A percentile compares a stretch with the other conserved stretches of the same genome.
Conservation (phyloP, 805 yeast genomes). For the Cyberlindnera sargentensis region DNA sequence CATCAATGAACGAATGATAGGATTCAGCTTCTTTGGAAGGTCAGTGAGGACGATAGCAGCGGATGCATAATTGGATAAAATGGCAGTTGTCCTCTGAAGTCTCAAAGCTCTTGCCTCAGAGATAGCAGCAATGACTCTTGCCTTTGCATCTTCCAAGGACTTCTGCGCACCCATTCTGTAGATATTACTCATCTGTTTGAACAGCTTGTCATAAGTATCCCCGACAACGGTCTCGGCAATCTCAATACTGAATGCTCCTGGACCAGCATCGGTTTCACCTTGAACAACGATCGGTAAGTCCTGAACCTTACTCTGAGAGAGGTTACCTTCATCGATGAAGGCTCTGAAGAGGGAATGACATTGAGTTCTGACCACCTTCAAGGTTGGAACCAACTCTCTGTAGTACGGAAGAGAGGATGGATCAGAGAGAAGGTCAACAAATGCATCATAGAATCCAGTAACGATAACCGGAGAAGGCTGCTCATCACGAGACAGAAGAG, state of each 20-base stretch:
- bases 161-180: slow-evolving; percentile 64
- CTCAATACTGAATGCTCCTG: slow-evolving; percentile 80
- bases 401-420: slow-evolving; percentile 46
- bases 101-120: slow-evolving; percentile 56
- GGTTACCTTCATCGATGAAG: slow-evolving; percentile 68
- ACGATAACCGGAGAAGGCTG: slow-evolving; percentile 21
- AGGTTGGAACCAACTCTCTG: slow-evolving; percentile 80
- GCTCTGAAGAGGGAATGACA: slow-evolving; percentile 77
- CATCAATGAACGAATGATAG: slow-evolving; percentile 85
- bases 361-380: slow-evolving; percentile 79
- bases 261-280: slow-evolving; percentile 92
- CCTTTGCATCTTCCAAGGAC: slow-evolving; percentile 71
- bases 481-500: slow-evolving; percentile 14
- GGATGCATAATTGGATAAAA: slow-evolving; percentile 71
- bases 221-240: slow-evolving; percentile 65
- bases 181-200: slow-evolving; percentile 56
- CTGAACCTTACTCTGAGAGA: slow-evolving; percentile 67
- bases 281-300: slow-evolving; percentile 83
- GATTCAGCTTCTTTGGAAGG: slow-evolving; percentile 84
- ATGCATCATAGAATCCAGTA: slow-evolving; percentile 23
- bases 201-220: slow-evolving; percentile 60
- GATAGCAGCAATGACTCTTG: slow-evolving; percentile 58
- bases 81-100: slow-evolving; percentile 45
- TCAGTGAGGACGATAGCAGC: slow-evolving; percentile 56
- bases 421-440: slow-evolving; percentile 32